Evolutionary conservation across 208 protist genomes (phyloP), one percentile per base, ranked within the genome.

Genomic region (Herpetomonas samuelpessoai): DNA sequence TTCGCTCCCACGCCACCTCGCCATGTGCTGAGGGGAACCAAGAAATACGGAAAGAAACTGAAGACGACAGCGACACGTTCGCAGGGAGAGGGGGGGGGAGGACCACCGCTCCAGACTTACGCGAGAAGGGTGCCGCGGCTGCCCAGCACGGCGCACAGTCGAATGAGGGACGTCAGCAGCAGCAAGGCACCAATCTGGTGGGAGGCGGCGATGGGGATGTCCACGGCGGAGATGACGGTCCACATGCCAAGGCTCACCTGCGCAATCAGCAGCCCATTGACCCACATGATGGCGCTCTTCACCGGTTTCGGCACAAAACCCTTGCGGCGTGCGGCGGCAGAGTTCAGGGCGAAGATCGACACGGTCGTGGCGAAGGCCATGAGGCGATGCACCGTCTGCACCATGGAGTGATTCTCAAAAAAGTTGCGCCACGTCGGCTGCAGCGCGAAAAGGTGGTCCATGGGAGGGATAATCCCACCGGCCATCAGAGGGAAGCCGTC

Each of bases 191-290:
- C 79, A 24, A 91, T 69, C 59, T 97, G 92, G 62, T 98, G 95
- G 9, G 75, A 66, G 18, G 85, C 86, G 2, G 91, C 97, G 7
- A 98, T 57, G 2, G 89, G 85, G 19, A 91, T 85, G 44, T 96
- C 88, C 18, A 98, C 96, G 54, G 86, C 81, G 18, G 83, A 96
- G 55, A 97, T 68, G 21, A 98, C 73, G 1, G 97, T 98, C 69
- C 93, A 79, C 39, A 98, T 92, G 54, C 97, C 97, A 1, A 98
- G 74, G 4, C 54, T 50, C 0, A 98, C 82, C 79, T 98, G 92
- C 22, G 80, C 24, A 16, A 88, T 41, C 46, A 91, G 70, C 19
- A 75, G 62, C 16, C 58, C 61, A 62, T 94, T 91, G 29, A 93
- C 86, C 30, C 47, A 49, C 54, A 78, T 76, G 27, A 96, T 51